A percentile compares a stretch with the other conserved stretches of the same genome.
phyloP scores from a whole-genome alignment of 306 rosid species.

The Citrullus amarus region DNA sequence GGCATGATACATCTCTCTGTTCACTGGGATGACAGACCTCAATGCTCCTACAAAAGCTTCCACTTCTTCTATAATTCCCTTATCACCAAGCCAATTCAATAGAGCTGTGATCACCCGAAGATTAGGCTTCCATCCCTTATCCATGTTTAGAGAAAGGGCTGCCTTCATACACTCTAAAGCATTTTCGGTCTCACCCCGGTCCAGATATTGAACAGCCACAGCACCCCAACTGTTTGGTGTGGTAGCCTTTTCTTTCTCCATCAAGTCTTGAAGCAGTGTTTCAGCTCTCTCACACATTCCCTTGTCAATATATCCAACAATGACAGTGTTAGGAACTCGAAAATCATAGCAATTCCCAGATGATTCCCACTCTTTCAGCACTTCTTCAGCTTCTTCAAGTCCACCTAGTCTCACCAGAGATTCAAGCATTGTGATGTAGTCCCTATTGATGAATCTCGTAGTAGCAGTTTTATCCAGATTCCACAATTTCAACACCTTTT shows the following conservation, averaged over 20 bases:
- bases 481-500: slow-evolving; percentile 68
- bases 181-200: slow-evolving; percentile 41
- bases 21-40: slow-evolving; percentile 24
- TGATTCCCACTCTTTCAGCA: slow-evolving; percentile 63
- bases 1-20: slow-evolving; percentile 39
- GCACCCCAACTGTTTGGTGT: slow-evolving; percentile 41
- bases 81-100: slow-evolving; percentile 52
- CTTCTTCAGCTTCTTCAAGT: slow-evolving; percentile 56
- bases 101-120: slow-evolving; percentile 16
- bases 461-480: slow-evolving; percentile 43
- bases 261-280: slow-evolving; percentile 44
- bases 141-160: slow-evolving; percentile 27
- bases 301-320: slow-evolving; percentile 37
- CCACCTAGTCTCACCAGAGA: slow-evolving; percentile 60
- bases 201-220: slow-evolving; percentile 44
- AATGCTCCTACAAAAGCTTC: slow-evolving; percentile 41
- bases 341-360: slow-evolving; percentile 65
- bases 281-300: slow-evolving; percentile 52
- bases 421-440: slow-evolving; percentile 41
- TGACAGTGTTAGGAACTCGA: slow-evolving; percentile 38
- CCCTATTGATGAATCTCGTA: slow-evolving; percentile 64
- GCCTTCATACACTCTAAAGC: slow-evolving; percentile 42
- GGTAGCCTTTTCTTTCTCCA: slow-evolving; percentile 41
- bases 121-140: slow-evolving; percentile 51
- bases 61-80: slow-evolving; percentile 40